Base-by-base conservation (phyloP, 2,329 filamentous ascomycete genomes). In the Trichoderma citrinoviride region DNA sequence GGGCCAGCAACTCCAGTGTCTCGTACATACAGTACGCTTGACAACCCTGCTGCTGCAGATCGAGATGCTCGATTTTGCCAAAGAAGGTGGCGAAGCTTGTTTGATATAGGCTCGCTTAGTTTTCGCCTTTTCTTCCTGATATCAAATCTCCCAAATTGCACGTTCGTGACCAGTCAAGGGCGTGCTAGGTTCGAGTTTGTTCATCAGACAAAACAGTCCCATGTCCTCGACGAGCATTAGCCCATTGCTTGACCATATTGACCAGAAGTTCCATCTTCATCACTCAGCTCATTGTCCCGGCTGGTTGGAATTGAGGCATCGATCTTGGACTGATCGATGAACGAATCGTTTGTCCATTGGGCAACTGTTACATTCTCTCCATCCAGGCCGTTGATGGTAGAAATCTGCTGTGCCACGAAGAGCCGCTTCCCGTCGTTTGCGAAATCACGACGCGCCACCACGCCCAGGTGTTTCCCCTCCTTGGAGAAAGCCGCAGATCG, bases 1-100 rank as follows among this genome's bases (percentile, higher is more conserved):
- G 37, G 21, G 37, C 33, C 40, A 21, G 29, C 49, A 21, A 40
- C 27, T 46, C 49, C 23, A 46, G 58, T 44, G 47, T 61, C 37
- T 23, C 47, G 46, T 54, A 37, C 33, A 37, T 37, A 37, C 33
- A 33, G 29, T 33, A 25, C 49, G 14, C 23, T 40, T 49, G 56
- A 60, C 37, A 40, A 27, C n/a, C 56, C 56, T 60, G 43, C 41
- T 49, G 17, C 37, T 47, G 40, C 49, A 37, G 43, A 61, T 61
- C 58, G 58, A 62, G 58, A 62, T 62, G 58, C 25, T 54, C 49
- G 40, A 62, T 33, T 62, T 40, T 54, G 47, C 49, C 49, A 37
- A 27, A 53, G 44, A 62, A 41, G n/a, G 49, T 62, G 58, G 49
- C 58, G 49, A 62, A 54, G 58, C 58, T 54, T 62, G 58, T 49